phyloP scores from a whole-genome alignment of 805 yeast genomes.

The Ogataea trehaloabstinens region DNA sequence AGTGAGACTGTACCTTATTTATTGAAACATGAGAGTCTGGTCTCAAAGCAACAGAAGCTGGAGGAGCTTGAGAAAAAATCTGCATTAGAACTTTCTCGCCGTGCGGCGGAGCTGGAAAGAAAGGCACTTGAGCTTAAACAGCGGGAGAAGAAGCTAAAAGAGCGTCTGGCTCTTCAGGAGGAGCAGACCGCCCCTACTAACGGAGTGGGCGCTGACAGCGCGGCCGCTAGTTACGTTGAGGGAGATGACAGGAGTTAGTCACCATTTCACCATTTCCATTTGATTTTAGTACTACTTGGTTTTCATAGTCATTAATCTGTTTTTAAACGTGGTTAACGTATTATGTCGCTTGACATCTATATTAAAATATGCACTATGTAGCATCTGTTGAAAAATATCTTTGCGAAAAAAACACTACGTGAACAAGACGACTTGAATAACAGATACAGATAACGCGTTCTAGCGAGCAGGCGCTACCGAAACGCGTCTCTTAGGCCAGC shows the following conservation, averaged over 20 bases:
- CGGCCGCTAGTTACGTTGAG: conserved; percentile 18
- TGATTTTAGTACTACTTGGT: too few species aligned
- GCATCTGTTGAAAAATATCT: too few species aligned
- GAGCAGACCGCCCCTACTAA: conserved; percentile 5
- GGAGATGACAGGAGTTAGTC: conserved; percentile 17
- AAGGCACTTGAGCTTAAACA: conserved; percentile 71
- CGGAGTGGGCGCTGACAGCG: conserved; percentile 9
- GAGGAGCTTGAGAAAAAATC: conserved; percentile 78
- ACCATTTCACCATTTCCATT: too few species aligned
- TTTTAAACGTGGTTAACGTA: too few species aligned
- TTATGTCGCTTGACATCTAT: too few species aligned
- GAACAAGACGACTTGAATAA: too few species aligned
- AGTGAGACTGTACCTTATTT: conserved; percentile 87
- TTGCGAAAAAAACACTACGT: too few species aligned
- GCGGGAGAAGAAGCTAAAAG: conserved; percentile 56
- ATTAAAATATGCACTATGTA: too few species aligned
- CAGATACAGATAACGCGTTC: neutral
- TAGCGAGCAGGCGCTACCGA: neutral
- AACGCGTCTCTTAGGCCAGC: too few species aligned
- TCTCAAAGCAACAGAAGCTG: conserved; percentile 72
- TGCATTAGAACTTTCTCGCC: conserved; percentile 66
- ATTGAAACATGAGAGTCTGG: conserved; percentile 69
- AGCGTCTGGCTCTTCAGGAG: conserved; percentile 29
- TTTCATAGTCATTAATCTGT: too few species aligned
- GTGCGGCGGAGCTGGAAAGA: conserved; percentile 75